These are phyloP conservation scores for Meira nashicola DNA, from an alignment of 1,284 basidiomycete species.

Conservation along the genomic window DNA sequence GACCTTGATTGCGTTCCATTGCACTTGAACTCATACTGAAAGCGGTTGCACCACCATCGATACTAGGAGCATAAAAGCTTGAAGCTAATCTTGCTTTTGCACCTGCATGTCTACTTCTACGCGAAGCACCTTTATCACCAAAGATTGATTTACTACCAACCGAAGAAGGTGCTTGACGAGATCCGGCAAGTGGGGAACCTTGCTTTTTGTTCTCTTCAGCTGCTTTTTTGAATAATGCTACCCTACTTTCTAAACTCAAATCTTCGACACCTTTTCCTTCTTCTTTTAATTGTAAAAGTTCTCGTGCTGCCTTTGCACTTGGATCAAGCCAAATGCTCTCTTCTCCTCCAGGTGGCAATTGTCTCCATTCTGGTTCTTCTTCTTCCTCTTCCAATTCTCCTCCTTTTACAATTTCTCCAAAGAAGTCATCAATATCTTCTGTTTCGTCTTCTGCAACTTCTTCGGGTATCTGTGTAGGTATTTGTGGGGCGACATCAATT, in stretches of 20 bases:
- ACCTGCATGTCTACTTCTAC: constrained; percentile 24
- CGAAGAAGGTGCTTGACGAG: constrained; percentile 12
- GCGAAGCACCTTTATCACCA: constrained; percentile 14
- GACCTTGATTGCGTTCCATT: constrained; percentile 84
- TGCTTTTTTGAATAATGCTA: constrained; percentile 45
- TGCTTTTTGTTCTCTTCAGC: constrained; percentile 12
- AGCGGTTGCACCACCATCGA: constrained; percentile 41
- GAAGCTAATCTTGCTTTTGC: constrained; percentile 43
- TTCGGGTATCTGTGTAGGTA: constrained; percentile 63
- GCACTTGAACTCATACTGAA: constrained; percentile 83
- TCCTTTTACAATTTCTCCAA: constrained; percentile 63
- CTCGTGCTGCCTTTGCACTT: constrained; percentile 24
- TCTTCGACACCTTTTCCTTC: constrained; percentile 22
- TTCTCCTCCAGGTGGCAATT: constrained; percentile 45
- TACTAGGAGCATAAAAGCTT: constrained; percentile 34
- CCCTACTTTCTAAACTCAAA: constrained; percentile 38
- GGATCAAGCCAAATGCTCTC: constrained; percentile 42
- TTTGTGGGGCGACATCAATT: not conserved
- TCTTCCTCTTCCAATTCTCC: constrained; percentile 42
- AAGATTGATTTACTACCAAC: constrained; percentile 25
- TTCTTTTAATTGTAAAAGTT: constrained; percentile 13
- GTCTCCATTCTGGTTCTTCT: constrained; percentile 33
- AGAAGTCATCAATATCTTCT: constrained; percentile 41
- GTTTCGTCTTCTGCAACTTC: constrained; percentile 36
- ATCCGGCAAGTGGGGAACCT: not conserved